Percentiles rank a stretch among this genome's conserved stretches.
phyloP scores from a whole-genome alignment of 2,329 filamentous ascomycete species.

The Zymoseptoria passerinii region DNA sequence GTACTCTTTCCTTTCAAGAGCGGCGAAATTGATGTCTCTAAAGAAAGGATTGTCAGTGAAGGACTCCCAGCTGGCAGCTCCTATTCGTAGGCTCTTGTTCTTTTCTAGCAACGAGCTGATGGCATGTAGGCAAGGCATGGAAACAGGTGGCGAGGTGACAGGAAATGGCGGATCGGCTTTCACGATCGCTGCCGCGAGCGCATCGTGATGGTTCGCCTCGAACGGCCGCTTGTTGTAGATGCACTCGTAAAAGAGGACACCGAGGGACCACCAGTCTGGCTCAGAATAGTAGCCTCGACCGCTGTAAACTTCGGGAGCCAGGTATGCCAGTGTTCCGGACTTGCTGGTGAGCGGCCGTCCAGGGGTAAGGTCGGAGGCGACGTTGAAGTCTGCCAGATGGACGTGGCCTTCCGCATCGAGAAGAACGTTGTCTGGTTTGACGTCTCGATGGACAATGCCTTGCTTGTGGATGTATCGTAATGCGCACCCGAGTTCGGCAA shows the following conservation, averaged over 20 bases:
- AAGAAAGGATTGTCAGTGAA: conserved; percentile 91
- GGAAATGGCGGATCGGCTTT: conserved; percentile 78
- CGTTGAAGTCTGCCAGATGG: conserved; percentile 97
- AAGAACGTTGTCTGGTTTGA: conserved; percentile 87
- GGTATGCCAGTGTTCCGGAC: conserved; percentile 89
- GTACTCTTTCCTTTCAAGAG: conserved; percentile 76
- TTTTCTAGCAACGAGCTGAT: conserved; percentile 76
- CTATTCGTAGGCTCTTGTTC: conserved; percentile 72
- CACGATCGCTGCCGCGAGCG: conserved; percentile 70
- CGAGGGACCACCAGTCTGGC: conserved; percentile 97
- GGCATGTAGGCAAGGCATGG: conserved; percentile 78
- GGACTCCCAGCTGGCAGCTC: conserved; percentile 69
- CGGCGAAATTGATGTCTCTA: conserved; percentile 71
- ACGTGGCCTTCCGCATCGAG: conserved; percentile 87
- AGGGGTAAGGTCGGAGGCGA: conserved; percentile 84
- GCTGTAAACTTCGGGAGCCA: conserved; percentile 89
- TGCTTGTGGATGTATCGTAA: conserved; percentile 78
- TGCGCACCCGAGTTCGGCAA: conserved; percentile 86
- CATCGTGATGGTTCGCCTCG: conserved; percentile 77
- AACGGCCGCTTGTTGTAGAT: conserved; percentile 99
- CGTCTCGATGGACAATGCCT: conserved; percentile 81
- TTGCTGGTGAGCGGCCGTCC: conserved; percentile 84
- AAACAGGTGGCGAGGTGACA: conserved; percentile 85
- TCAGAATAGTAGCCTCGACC: conserved; percentile 82
- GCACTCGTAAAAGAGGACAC: conserved; percentile 98